These are phyloP conservation scores for Talaromyces ruber DNA, from an alignment of 495 filamentous ascomycete genomes.

Conservation along the genomic window DNA sequence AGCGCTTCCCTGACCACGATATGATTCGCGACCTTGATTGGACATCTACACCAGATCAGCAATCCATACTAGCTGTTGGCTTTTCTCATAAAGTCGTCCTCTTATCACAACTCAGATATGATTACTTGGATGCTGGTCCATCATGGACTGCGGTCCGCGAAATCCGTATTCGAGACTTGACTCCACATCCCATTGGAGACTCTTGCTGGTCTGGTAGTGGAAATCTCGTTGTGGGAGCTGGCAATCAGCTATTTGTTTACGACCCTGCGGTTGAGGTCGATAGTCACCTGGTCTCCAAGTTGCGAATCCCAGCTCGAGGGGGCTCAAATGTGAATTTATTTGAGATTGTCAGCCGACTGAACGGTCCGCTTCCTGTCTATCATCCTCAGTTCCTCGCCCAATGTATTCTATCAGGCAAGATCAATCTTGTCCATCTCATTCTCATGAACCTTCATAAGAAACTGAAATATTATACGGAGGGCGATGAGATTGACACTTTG, in stretches of 20 bases:
- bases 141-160: constrained; percentile 84
- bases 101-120: constrained; percentile 86
- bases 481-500: constrained; percentile 74
- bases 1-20: constrained; percentile 63
- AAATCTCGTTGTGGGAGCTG: constrained; percentile 76
- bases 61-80: constrained; percentile 86
- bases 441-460: constrained; percentile 66
- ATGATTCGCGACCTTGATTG: constrained; percentile 84
- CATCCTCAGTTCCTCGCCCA: constrained; percentile 90
- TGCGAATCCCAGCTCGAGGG: constrained; percentile 53
- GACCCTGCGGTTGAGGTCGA: constrained; percentile 62
- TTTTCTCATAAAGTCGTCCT: constrained; percentile 79
- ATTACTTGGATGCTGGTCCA: constrained; percentile 83
- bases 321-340: constrained; percentile 55
- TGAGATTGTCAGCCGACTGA: constrained; percentile 70
- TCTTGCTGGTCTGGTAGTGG: constrained; percentile 84
- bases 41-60: constrained; percentile 86
- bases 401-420: constrained; percentile 77
- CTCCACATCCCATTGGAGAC: constrained; percentile 87
- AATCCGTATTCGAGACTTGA: constrained; percentile 71
- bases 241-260: constrained; percentile 88
- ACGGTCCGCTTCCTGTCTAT: constrained; percentile 83
- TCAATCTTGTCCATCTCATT: constrained; percentile 61
- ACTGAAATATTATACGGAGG: constrained; percentile 75
- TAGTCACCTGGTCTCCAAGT: constrained; percentile 52